phyloP scores from a whole-genome alignment of 257 asterid species.

The Nicotiana paniculata region DNA sequence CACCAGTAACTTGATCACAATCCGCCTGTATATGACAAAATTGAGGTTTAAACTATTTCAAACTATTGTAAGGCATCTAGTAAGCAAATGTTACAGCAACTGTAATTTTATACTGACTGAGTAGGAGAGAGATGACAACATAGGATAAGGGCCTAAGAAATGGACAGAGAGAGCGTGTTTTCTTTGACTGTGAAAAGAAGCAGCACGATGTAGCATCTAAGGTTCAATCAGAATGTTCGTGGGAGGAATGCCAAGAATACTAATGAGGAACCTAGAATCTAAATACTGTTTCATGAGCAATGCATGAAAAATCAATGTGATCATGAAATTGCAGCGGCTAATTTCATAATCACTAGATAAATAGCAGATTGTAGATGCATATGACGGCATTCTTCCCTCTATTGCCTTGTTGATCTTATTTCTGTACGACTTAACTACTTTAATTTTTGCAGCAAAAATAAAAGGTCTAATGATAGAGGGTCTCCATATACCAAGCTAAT shows the following conservation, averaged over 20 bases:
- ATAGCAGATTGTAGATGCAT: background rate
- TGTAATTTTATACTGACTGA: background rate
- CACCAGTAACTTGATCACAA: conserved; percentile 87
- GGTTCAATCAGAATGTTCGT: background rate
- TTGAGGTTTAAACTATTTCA: background rate
- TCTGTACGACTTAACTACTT: background rate
- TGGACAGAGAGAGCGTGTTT: background rate
- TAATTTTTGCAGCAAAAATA: background rate
- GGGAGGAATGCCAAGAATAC: background rate
- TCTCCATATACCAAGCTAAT: background rate
- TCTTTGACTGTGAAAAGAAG: background rate
- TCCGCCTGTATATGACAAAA: conserved; percentile 62
- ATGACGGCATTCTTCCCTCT: background rate
- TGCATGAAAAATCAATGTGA: background rate
- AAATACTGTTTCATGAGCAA: background rate
- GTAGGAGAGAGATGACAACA: background rate
- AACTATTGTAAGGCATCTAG: background rate
- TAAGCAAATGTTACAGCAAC: background rate
- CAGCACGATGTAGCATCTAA: background rate
- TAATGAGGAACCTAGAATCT: background rate
- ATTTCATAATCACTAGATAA: background rate
- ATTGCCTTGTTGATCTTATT: background rate
- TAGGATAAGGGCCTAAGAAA: background rate
- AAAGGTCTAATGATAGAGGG: background rate
- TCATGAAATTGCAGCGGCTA: background rate